These are phyloP conservation scores for Lactifluus subvellereus DNA, from an alignment of 768 basidiomycete species.

Conservation along the genomic window DNA sequence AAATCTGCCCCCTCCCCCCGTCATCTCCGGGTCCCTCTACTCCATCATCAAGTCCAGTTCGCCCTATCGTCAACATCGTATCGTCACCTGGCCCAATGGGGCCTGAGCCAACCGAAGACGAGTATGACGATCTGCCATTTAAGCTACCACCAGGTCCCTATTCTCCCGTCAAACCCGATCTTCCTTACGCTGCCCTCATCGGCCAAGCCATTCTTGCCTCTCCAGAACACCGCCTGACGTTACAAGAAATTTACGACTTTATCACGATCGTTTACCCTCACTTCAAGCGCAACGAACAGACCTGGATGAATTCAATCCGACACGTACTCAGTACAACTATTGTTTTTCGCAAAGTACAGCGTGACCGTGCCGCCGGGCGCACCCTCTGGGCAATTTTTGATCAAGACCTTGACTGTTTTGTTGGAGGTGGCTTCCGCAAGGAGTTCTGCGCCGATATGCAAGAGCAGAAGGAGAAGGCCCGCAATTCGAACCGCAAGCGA, in stretches of 20 bases:
- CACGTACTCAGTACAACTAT: conserved; percentile 92
- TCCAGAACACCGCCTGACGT: conserved; percentile 72
- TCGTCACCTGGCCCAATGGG: conserved; percentile 82
- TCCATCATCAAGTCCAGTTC: conserved; percentile 57
- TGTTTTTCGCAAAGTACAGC: conserved; percentile 79
- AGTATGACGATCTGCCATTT: conserved; percentile 64
- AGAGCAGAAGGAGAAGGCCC: conserved; percentile 30
- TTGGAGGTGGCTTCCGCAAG: conserved; percentile 76
- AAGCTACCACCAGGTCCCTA: conserved; percentile 82
- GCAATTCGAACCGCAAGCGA: conserved; percentile 20
- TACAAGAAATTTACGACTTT: conserved; percentile 96
- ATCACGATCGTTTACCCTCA: conserved; percentile 91
- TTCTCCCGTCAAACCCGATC: conserved; percentile 70
- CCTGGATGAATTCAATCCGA: conserved; percentile 99
- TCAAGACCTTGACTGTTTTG: conserved; percentile 77
- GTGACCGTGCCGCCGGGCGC: conserved; percentile 72
- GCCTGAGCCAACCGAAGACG: conserved; percentile 55
- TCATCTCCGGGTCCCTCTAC: conserved; percentile 59
- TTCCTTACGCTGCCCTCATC: conserved; percentile 92
- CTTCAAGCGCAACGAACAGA: conserved; percentile 87
- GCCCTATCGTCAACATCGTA: conserved; percentile 61
- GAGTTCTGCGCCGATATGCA: conserved; percentile 41
- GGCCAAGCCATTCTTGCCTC: conserved; percentile 92
- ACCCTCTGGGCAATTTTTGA: conserved; percentile 87
- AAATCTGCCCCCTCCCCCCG: conserved; percentile 44